Base-by-base conservation (phyloP, 2,329 filamentous ascomycete species). In the Alternaria dauci region DNA sequence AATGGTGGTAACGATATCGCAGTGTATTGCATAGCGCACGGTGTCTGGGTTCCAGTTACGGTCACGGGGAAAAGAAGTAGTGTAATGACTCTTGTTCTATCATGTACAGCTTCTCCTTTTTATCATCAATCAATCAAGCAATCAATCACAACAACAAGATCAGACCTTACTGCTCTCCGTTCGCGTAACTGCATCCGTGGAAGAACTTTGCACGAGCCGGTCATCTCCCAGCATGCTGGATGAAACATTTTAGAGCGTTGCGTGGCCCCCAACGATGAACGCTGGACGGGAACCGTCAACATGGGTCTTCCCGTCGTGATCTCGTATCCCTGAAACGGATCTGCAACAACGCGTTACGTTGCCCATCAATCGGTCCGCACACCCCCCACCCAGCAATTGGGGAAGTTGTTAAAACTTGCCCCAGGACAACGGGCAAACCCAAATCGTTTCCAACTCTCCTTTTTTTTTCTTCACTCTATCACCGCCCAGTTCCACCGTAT, bases 291-390 rank as follows among this genome's bases (percentile, higher is more conserved):
- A n/a, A 48, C 28, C n/a, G 28, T 32, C 53, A 50, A 30, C 53
- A 36, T 36, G 42, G 30, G 32, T 44, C 39, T 38, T 26, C 41
- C 43, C 20, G 23, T 14, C 20, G 7, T 34, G 32, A 12, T 18
- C 58, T 50, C 20, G 32, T 50, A 26, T 36, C 46, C 46, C 36
- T 60, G 62, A 67, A 67, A 67, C 64, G 42, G 43, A 52, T 44
- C 26, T 57, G 56, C 58, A 59, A 67, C 64, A 52, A 26, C 53
- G 56, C 53, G 62, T 26, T 36, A 26, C 32, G 20, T 50, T 50
- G 20, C 46, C 32, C 32, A 36, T 36, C 5, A 38, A 50, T 50
- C 46, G 46, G 46, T 38, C 52, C 50, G 36, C 47, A 23, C 20
- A 23, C 20, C 23, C 32, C 30, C 39, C 39, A 44, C 25, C 23